Evolutionary conservation across 352 stramenopile genomes (phyloP).

Genomic region (Globisporangium barbulae): DNA sequence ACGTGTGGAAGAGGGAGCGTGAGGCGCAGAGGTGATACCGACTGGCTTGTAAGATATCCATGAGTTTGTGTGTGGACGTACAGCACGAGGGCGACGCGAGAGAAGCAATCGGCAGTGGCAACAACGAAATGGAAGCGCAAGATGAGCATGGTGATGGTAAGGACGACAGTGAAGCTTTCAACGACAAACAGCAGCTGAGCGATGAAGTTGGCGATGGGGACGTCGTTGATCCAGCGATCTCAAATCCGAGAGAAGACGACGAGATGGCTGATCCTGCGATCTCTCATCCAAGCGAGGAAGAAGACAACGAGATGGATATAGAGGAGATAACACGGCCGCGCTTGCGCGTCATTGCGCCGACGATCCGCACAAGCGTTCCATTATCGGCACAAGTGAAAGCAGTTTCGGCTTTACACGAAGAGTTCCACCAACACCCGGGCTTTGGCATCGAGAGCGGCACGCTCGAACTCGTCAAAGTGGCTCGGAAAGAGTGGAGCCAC

Average conservation of each 20-base stretch:
- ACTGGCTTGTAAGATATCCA: not conserved
- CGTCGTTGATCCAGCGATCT: not conserved
- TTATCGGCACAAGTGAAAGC: not conserved
- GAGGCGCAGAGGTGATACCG: not conserved
- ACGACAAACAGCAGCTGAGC: not conserved
- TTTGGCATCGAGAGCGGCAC: conserved; percentile 19
- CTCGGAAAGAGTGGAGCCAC: conserved; percentile 4
- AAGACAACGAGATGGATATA: not conserved
- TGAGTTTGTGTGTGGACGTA: conserved; percentile 1
- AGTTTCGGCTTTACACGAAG: not conserved
- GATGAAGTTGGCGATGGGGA: not conserved
- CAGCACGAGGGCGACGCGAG: not conserved
- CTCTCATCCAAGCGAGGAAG: not conserved
- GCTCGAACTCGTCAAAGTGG: conserved; percentile 15
- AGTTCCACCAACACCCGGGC: not conserved
- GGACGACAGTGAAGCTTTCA: not conserved
- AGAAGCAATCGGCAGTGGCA: not conserved
- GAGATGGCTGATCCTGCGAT: not conserved
- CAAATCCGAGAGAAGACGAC: not conserved
- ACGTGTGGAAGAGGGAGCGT: too few relatives aligned
- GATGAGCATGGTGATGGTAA: not conserved
- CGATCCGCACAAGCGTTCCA: conserved; percentile 3
- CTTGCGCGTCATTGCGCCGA: not conserved
- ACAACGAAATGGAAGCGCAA: conserved; percentile 7
- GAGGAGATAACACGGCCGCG: not conserved